Base-by-base conservation (phyloP, 2,329 filamentous ascomycete species). In the Botrytis porri region DNA sequence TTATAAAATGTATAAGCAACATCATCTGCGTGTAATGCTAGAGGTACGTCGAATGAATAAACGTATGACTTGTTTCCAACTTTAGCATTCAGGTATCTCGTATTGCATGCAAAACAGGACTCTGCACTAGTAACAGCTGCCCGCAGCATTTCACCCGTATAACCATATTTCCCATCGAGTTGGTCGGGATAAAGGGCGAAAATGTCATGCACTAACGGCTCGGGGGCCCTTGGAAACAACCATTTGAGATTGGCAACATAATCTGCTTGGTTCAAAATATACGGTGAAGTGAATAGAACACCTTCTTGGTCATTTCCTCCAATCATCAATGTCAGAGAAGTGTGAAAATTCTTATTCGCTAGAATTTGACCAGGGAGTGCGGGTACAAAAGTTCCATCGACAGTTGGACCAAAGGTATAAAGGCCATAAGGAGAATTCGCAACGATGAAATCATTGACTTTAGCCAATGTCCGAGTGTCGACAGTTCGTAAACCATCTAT, bases 21-120 rank as follows among this genome's bases (percentile, higher is more conserved):
- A 75, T 89, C 87, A 64, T 83, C 78, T n/a, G 84, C 86, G 76
- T 90, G 88, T 45, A 87, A 81, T 7, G 82, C 86, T 0, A 87
- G 87, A 0, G 84, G 84, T 0, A 87, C 82, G 41, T 83, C 81
- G 77, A 89, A 89, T 32, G 84, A 79, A 80, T 89, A 88, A 3
- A 82, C 82, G 78, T 85, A 86, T 0, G 85, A 85, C 12, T 82
- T 70, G 77, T 86, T 85, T 22, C 78, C 76, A 78, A 81, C 84
- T 25, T 84, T 86, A 1, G 79, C 80, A 73, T 83, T 82, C 8
- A 89, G 81, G 76, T 83, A 87, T 76, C 84, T 82, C 20, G 86
- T 84, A 76, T 87, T 87, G 82, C 87, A 89, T 48, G 81, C 80
- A 76, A 87, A 86, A 71, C 79, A 74, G 9, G 78, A 74, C 72